Conservation (phyloP, 257 asterid genomes). For the Linderniella brevidens region DNA sequence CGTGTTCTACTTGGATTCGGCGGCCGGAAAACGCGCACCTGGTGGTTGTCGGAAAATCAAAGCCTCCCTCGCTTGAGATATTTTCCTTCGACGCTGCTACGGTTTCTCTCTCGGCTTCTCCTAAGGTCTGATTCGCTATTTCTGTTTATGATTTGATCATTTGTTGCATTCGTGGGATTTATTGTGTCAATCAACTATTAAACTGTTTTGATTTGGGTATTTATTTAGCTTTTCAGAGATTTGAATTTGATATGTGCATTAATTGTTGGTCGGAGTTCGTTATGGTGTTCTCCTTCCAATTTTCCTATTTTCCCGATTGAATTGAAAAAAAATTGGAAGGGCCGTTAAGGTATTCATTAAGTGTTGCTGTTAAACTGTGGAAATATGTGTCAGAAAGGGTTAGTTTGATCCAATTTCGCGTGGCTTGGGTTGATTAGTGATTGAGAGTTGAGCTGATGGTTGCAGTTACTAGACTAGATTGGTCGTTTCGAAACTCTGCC, state of each 20-base stretch:
- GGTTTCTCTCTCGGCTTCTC: slow-evolving; percentile 51
- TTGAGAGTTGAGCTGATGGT: not conserved
- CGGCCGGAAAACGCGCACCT: slow-evolving; percentile 89
- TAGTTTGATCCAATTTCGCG: no score
- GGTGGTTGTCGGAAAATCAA: slow-evolving; percentile 60
- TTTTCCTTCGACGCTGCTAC: slow-evolving; percentile 53
- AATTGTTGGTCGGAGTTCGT: no score
- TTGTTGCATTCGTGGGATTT: not conserved
- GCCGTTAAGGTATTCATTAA: no score
- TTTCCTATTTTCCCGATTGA: no score
- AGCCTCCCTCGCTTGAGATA: slow-evolving; percentile 54
- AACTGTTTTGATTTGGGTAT: not conserved
- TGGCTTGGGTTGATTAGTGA: not conserved
- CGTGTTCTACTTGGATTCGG: slow-evolving; percentile 76
- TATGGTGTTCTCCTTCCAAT: no score
- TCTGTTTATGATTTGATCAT: not conserved
- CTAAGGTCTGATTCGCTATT: slow-evolving; percentile 34
- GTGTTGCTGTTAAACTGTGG: no score
- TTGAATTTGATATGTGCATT: no score
- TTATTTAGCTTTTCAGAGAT: no score
- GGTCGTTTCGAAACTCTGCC: not conserved
- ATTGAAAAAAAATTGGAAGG: no score
- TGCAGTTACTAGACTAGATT: no score
- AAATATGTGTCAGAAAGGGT: no score
- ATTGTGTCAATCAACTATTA: not conserved